phyloP scores from a whole-genome alignment of 2,329 filamentous ascomycete species.

The Ophiocordyceps robertsii region DNA sequence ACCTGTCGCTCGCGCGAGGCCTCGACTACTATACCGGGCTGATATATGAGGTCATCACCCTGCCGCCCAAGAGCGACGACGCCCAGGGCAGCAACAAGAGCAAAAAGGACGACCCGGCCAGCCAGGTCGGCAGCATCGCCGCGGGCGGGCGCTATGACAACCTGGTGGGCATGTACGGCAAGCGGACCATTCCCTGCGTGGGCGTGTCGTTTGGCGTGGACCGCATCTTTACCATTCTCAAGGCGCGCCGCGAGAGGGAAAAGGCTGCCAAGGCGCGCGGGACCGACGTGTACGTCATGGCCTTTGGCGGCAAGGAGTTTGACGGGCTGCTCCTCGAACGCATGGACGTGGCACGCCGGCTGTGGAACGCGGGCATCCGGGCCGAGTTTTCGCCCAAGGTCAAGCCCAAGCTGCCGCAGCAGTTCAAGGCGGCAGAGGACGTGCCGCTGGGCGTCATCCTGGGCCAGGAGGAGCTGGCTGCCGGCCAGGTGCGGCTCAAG shows the following conservation, averaged over 20 bases:
- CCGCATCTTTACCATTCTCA: conserved; percentile 85
- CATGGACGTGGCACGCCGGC: conserved; percentile 59
- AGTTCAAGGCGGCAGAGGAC: conserved; percentile 87
- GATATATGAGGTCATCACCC: conserved; percentile 81
- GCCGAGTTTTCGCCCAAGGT: conserved; percentile 83
- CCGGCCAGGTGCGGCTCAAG: conserved; percentile 81
- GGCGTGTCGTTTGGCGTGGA: conserved; percentile 85
- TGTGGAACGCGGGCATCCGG: conserved; percentile 76
- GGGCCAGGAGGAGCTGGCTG: conserved; percentile 76
- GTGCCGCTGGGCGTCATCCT: conserved; percentile 82
- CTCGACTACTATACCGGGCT: conserved; percentile 88
- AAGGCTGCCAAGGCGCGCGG: conserved; percentile 47
- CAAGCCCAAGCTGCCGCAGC: conserved; percentile 75
- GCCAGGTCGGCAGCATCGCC: conserved; percentile 70
- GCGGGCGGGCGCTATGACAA: conserved; percentile 88
- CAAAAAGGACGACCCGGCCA: conserved; percentile 38
- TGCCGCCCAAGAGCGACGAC: conserved; percentile 22
- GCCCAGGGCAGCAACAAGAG: conserved; percentile 25
- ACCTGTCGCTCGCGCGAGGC: conserved; percentile 78
- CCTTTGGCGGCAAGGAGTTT: conserved; percentile 78
- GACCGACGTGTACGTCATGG: conserved; percentile 85
- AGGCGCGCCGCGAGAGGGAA: conserved; percentile 51
- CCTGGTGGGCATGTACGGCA: conserved; percentile 88
- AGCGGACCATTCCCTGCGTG: conserved; percentile 55
- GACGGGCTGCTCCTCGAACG: conserved; percentile 70